These are phyloP conservation scores for Xanthoconium separans DNA, from an alignment of 1,284 basidiomycete species.

Conservation along the genomic window DNA sequence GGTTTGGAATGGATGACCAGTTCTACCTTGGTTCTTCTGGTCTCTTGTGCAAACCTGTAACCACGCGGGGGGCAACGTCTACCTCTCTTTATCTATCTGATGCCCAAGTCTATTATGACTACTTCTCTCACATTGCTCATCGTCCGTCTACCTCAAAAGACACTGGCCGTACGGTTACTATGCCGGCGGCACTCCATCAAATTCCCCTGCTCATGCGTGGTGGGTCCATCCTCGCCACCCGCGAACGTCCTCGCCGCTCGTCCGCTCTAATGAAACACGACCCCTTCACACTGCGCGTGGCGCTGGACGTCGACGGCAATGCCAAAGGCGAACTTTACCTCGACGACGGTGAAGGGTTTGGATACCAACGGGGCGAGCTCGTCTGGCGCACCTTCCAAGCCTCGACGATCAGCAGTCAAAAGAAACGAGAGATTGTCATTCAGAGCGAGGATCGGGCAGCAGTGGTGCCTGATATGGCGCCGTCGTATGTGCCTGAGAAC, in stretches of 20 bases:
- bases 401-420: constrained; percentile 30
- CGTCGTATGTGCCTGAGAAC: constrained; percentile 57
- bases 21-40: constrained; percentile 91
- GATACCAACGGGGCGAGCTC: constrained; percentile 76
- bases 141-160: constrained; percentile 11
- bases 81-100: constrained; percentile 86
- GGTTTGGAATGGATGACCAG: constrained; percentile 92
- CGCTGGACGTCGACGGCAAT: constrained; percentile 62
- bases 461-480: constrained; percentile 49
- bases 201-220: constrained; percentile 89
- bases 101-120: constrained; percentile 94
- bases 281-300: constrained; percentile 90
- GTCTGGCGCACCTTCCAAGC: constrained; percentile 81
- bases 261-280: constrained; percentile 89
- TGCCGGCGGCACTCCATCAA: constrained; percentile 76
- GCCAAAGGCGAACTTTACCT: constrained; percentile 90
- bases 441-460: constrained; percentile 54
- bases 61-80: constrained; percentile 68
- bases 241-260: constrained; percentile 84
- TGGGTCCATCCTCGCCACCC: constrained; percentile 87
- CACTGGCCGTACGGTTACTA: constrained; percentile 48
- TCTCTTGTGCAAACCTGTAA: constrained; percentile 91
- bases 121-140: constrained; percentile 59
- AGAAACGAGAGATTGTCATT: constrained; percentile 44
- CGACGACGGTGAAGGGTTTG: constrained; percentile 91